These are phyloP conservation scores for Pseudopithomyces maydicus DNA, from an alignment of 2,329 filamentous ascomycete species.

Conservation along the genomic window DNA sequence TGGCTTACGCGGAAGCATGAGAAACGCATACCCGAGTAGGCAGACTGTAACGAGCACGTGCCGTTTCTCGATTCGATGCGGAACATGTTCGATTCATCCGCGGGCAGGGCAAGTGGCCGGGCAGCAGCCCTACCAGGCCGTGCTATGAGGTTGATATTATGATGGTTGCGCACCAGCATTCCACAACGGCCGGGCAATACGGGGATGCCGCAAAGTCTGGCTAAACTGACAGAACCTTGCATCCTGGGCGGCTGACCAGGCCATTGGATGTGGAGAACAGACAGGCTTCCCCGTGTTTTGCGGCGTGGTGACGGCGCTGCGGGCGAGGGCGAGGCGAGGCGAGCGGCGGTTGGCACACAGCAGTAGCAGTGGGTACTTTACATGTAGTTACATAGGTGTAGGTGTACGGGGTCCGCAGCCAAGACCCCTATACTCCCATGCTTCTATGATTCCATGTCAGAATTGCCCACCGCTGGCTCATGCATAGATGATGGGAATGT, in stretches of 20 bases:
- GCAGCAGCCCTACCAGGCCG: not conserved
- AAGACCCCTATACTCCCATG: too few species aligned
- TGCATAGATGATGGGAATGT: too few species aligned
- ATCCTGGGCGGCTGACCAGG: not conserved
- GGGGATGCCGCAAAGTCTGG: constrained; percentile 2
- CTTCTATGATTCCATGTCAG: too few species aligned
- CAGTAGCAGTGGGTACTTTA: not conserved
- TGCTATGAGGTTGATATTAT: not conserved
- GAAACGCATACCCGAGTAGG: not conserved
- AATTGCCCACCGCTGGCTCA: too few species aligned
- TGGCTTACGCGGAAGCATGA: too few species aligned
- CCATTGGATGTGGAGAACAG: not conserved
- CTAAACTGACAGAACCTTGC: not conserved
- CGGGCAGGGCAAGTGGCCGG: not conserved
- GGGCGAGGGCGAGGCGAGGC: not conserved
- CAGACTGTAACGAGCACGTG: not conserved
- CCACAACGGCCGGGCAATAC: not conserved
- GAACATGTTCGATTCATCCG: not conserved
- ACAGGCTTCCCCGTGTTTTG: constrained; percentile 9
- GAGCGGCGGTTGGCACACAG: not conserved
- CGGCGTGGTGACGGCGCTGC: constrained; percentile 2
- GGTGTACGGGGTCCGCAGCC: too few species aligned
- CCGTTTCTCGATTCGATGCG: constrained; percentile 1
- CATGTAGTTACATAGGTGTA: too few species aligned
- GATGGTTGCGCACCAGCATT: not conserved